Percentiles rank a stretch among this genome's conserved stretches.
Conservation (phyloP, 208 protist genomes). For the Crithidia expoeki region DNA sequence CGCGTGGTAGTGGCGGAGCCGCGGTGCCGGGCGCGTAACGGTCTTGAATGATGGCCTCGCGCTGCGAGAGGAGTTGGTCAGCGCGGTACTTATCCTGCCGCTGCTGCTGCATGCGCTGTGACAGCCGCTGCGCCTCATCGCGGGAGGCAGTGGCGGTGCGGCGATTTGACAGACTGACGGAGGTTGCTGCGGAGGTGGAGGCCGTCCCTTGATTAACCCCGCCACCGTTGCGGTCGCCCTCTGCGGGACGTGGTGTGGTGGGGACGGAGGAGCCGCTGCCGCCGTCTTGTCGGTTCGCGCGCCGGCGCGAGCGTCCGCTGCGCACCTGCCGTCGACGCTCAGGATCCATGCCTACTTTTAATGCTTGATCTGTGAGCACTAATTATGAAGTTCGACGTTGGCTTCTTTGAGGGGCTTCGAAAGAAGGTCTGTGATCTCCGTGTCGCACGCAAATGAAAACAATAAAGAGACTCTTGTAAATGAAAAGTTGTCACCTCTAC, state of each 20-base stretch:
- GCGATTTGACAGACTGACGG: background rate
- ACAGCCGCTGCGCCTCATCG: slow-evolving; percentile 31
- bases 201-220: background rate
- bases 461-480: too few relatives aligned
- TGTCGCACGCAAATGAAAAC: too few relatives aligned
- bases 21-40: slow-evolving; percentile 55
- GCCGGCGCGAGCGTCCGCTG: slow-evolving; percentile 36
- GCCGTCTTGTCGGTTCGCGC: slow-evolving; percentile 15
- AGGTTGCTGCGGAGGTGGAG: background rate
- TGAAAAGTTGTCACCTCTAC: too few relatives aligned
- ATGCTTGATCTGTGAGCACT: too few relatives aligned
- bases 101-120: slow-evolving; percentile 36
- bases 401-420: too few relatives aligned
- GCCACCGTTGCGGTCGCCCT: background rate
- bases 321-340: slow-evolving; percentile 38
- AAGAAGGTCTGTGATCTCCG: too few relatives aligned
- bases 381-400: too few relatives aligned
- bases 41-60: slow-evolving; percentile 50
- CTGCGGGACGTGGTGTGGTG: background rate
- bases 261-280: background rate
- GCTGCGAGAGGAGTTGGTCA: slow-evolving; percentile 42
- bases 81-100: slow-evolving; percentile 29
- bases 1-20: slow-evolving; percentile 1
- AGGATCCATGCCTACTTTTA: slow-evolving; percentile 40
- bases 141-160: background rate